Evolutionary conservation across 2,329 filamentous ascomycete species (phyloP), one percentile per base, ranked within the genome.

Genomic region (Gliomastix tumulicola): DNA sequence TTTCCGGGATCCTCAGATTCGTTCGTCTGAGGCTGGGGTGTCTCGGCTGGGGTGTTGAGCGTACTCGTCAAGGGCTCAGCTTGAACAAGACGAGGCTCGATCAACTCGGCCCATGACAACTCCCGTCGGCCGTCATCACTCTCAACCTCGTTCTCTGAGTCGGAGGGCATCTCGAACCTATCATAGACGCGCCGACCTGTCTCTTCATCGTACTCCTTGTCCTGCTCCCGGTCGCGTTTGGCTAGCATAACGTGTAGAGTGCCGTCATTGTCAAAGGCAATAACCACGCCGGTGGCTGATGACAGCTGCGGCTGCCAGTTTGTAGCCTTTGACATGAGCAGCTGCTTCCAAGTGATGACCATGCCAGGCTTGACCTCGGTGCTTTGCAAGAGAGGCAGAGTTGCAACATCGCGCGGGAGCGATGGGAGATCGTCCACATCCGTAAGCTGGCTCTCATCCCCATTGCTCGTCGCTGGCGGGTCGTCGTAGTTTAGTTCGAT

Each of bases 121-220:
- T 67, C 67, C n/a, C 79, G 70, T 34, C 72, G 65, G 2, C 83
- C 83, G 41, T 81, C 70, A 1, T 74, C 74, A 23, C 67, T 68
- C 1, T 68, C 67, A 1, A 74, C 73, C 1, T 79, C 77, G 10
- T 77, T 75, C 7, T 79, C 71, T 7, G 76, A 63, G 10, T 75
- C 74, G 16, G 30, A 33, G 1, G 82, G 82, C 47, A 79, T 79
- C 49, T 94, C 87, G 45, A 94, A 92, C 40, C 80, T 84, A 43
- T 74, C 79, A 48, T 90, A 94, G 9, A 87, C 59, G 9, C 87
- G 73, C 42, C 83, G 68, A 1, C 87, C 88, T 0, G 83, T 81
- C 27, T 72, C 60, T 10, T 78, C 69, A 46, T 90, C 79, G 44
- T 79, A 79, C 15, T 61, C 55, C 49, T 74, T 81, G 43, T 79